These are phyloP conservation scores for Xylaria sp. DNA, from an alignment of 495 filamentous ascomycete species.

Conservation along the genomic window DNA sequence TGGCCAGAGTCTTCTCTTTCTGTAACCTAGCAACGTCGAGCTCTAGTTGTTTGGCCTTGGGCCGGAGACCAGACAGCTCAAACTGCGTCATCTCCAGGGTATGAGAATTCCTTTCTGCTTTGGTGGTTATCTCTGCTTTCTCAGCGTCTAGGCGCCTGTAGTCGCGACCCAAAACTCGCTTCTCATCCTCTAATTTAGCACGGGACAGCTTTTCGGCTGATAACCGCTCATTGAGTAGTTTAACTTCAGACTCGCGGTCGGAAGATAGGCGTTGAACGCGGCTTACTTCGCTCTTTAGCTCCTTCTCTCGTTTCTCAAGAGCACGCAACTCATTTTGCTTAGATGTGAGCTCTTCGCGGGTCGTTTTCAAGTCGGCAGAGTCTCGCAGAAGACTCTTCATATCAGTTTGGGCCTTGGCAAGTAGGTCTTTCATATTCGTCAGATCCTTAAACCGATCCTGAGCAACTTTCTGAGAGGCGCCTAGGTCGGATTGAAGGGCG, in stretches of 20 bases:
- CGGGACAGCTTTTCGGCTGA: constrained; percentile 74
- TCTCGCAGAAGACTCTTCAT: constrained; percentile 77
- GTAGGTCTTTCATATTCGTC: constrained; percentile 74
- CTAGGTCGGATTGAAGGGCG: constrained; percentile 81
- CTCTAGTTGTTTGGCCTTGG: constrained; percentile 72
- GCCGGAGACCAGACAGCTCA: constrained; percentile 68
- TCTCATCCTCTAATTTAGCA: constrained; percentile 76
- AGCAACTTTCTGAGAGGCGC: constrained; percentile 84
- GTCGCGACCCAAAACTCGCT: constrained; percentile 72
- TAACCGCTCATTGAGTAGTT: constrained; percentile 75
- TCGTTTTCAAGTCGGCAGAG: constrained; percentile 69
- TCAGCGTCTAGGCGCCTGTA: constrained; percentile 76
- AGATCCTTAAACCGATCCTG: constrained; percentile 87
- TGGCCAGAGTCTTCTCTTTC: constrained; percentile 68
- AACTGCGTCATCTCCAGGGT: constrained; percentile 76
- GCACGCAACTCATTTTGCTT: constrained; percentile 72
- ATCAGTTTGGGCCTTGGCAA: constrained; percentile 88
- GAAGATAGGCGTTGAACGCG: constrained; percentile 70
- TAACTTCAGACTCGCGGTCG: constrained; percentile 79
- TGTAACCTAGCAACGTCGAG: constrained; percentile 69
- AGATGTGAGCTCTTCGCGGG: constrained; percentile 73
- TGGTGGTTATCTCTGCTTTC: constrained; percentile 75
- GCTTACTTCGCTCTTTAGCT: constrained; percentile 75
- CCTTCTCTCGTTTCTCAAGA: constrained; percentile 80
- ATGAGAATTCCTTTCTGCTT: constrained; percentile 67